A percentile compares a stretch with the other conserved stretches of the same genome.
phyloP scores from a whole-genome alignment of 371 early-diverging fungal species.

The Syncephalastrum sp. region DNA sequence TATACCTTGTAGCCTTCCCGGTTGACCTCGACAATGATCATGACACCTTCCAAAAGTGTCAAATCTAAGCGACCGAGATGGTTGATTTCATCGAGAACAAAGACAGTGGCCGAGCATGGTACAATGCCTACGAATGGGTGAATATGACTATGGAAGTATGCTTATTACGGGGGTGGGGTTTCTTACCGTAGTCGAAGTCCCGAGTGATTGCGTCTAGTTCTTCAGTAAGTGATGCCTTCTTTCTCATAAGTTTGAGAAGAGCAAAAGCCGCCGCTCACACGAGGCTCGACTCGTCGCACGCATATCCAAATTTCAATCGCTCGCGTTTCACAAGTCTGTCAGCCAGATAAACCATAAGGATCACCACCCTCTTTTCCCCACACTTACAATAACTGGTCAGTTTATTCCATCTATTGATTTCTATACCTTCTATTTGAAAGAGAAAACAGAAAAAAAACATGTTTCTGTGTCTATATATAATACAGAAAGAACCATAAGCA shows the following conservation, averaged over 20 bases:
- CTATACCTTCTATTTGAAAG: neutral
- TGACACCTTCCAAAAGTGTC: constrained; percentile 40
- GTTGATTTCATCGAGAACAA: constrained; percentile 34
- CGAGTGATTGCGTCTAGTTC: constrained; percentile 27
- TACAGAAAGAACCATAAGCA: no score
- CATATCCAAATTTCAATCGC: no score
- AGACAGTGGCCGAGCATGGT: constrained; percentile 46
- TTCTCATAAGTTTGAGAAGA: no score
- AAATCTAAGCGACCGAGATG: constrained; percentile 36
- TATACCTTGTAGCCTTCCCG: constrained; percentile 39
- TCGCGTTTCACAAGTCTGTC: no score
- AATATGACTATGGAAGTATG: no score
- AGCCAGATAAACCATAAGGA: no score
- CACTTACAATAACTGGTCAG: neutral
- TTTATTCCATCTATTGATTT: neutral
- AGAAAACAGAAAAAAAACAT: no score
- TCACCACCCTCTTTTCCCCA: no score
- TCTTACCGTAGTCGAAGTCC: constrained; percentile 34
- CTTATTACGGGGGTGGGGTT: no score
- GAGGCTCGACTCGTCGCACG: no score
- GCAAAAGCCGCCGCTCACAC: no score
- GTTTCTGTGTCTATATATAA: no score
- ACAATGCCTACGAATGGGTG: constrained; percentile 20
- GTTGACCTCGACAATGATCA: constrained; percentile 37
- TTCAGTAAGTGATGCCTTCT: constrained; percentile 12